A percentile compares a stretch with the other conserved stretches of the same genome.
phyloP scores from a whole-genome alignment of 148 eudicot genomes.

The Cornus kousa region DNA sequence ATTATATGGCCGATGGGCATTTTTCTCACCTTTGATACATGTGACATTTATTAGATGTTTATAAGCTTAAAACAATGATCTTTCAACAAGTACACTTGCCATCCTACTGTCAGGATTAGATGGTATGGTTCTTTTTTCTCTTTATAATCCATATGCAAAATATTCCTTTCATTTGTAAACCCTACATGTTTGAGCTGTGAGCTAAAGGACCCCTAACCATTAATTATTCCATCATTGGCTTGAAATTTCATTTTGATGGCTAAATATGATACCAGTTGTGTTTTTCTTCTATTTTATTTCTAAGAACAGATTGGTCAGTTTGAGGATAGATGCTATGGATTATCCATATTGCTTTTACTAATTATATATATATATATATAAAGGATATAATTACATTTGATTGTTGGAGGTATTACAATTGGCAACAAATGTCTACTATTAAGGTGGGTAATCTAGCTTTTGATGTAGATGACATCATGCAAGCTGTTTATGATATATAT shows the following conservation, averaged over 20 bases:
- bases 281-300: background rate
- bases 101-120: conserved; percentile 1
- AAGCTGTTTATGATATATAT: no score
- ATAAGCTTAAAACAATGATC: conserved; percentile 4
- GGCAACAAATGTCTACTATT: no score
- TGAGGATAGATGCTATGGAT: background rate
- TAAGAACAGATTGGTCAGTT: background rate
- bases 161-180: background rate
- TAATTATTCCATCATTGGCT: background rate
- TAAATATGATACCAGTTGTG: background rate
- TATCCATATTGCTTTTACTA: background rate
- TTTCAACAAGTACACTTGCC: background rate
- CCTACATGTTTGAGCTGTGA: background rate
- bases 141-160: background rate
- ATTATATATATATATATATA: no score
- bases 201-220: background rate
- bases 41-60: conserved; percentile 1
- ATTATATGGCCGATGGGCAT: background rate
- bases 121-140: conserved; percentile 12
- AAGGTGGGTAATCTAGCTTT: no score
- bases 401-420: no score
- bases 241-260: background rate
- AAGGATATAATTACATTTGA: no score
- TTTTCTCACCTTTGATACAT: background rate
- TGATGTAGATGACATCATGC: no score